A percentile compares a stretch with the other conserved stretches of the same genome.
These are phyloP conservation scores for Candida argentea DNA, from an alignment of 805 yeast species.

Conservation along the genomic window DNA sequence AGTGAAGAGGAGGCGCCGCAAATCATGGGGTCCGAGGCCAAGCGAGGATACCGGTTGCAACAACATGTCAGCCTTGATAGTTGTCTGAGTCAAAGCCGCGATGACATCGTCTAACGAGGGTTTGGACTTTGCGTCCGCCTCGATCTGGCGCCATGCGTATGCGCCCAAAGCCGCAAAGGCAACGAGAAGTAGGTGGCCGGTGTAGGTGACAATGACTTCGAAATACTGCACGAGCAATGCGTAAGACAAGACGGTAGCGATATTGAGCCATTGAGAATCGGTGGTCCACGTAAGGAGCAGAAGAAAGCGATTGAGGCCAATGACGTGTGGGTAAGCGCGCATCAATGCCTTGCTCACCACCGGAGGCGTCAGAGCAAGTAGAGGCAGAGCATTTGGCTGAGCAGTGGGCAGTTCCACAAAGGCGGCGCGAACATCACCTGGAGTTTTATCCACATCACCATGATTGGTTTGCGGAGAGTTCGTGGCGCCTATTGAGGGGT, in stretches of 20 bases:
- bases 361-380: conserved; percentile 84
- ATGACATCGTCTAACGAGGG: conserved; percentile 86
- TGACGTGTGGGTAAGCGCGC: conserved; percentile 75
- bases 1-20: conserved; percentile 71
- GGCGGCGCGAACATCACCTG: not conserved
- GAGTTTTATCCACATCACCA: conserved; percentile 2
- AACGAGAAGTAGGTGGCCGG: conserved; percentile 71
- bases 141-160: conserved; percentile 44
- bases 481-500: not conserved
- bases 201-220: conserved; percentile 65
- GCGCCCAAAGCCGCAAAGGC: conserved; percentile 52
- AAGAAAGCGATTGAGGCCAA: conserved; percentile 58
- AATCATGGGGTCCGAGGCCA: conserved; percentile 67
- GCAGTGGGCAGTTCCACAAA: conserved; percentile 2
- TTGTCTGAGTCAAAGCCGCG: conserved; percentile 62
- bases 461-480: conserved; percentile 1
- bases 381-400: conserved; percentile 59
- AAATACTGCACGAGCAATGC: conserved; percentile 61
- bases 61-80: conserved; percentile 66
- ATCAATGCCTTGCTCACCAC: conserved; percentile 77
- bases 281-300: conserved; percentile 86
- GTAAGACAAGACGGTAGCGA: conserved; percentile 47
- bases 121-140: conserved; percentile 46
- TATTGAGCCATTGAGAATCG: conserved; percentile 69
- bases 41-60: conserved; percentile 70